A percentile compares a stretch with the other conserved stretches of the same genome.
phyloP scores from a whole-genome alignment of 2,329 filamentous ascomycete genomes.

The Aciculosporium take region DNA sequence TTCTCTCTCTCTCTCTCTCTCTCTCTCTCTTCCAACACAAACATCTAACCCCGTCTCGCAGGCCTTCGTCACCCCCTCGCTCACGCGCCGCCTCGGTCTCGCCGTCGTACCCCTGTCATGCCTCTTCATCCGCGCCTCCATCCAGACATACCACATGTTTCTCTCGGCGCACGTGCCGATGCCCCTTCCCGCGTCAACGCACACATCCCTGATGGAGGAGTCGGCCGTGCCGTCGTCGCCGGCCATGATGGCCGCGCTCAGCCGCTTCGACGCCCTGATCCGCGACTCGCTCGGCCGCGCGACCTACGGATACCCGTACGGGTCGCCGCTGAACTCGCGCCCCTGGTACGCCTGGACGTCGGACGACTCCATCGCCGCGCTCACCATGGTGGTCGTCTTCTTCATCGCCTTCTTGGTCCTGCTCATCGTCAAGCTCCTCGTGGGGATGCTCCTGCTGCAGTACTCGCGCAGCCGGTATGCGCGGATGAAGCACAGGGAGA shows the following conservation, averaged over 20 bases:
- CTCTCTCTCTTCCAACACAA: background rate
- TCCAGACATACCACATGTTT: slow-evolving; percentile 98
- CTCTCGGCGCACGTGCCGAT: slow-evolving; percentile 72
- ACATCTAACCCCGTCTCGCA: slow-evolving; percentile 16
- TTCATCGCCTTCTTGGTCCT: slow-evolving; percentile 74
- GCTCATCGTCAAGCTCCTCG: slow-evolving; percentile 67
- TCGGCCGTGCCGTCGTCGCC: slow-evolving; percentile 52
- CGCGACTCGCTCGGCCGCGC: slow-evolving; percentile 63
- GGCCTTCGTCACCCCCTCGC: slow-evolving; percentile 81
- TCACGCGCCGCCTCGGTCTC: slow-evolving; percentile 78
- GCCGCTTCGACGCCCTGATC: slow-evolving; percentile 62
- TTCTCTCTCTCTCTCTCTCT: background rate
- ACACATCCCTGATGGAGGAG: slow-evolving; percentile 52
- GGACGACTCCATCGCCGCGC: slow-evolving; percentile 59
- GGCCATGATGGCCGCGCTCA: slow-evolving; percentile 61
- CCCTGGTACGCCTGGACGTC: slow-evolving; percentile 44
- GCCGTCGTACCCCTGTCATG: slow-evolving; percentile 88
- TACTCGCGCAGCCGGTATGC: slow-evolving; percentile 69
- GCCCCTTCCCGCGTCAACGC: slow-evolving; percentile 49
- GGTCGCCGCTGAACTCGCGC: slow-evolving; percentile 22
- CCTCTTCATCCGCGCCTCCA: slow-evolving; percentile 82
- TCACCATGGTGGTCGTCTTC: slow-evolving; percentile 78
- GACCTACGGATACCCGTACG: slow-evolving; percentile 46
- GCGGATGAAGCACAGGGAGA: slow-evolving; percentile 61
- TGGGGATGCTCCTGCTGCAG: slow-evolving; percentile 75